Conservation (phyloP, 2,329 filamentous ascomycete genomes). For the Mycogone perniciosa region DNA sequence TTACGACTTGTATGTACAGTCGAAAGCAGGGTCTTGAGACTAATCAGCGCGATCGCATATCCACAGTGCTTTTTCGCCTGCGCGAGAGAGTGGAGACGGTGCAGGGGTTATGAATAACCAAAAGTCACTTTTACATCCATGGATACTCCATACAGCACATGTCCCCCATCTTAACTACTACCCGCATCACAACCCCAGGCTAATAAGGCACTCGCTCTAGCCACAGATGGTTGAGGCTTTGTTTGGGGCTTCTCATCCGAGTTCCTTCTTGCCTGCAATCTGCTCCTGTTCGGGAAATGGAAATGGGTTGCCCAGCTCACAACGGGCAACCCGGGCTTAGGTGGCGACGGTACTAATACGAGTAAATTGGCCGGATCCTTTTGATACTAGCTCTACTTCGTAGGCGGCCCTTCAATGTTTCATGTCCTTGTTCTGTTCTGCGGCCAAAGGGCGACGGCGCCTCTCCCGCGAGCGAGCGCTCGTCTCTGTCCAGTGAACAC, state of each 20-base stretch:
- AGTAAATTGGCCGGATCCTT: not conserved
- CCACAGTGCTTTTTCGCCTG: too few relatives aligned
- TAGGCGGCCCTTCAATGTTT: slow-evolving; percentile 12
- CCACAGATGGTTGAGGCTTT: not conserved
- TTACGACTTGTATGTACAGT: too few relatives aligned
- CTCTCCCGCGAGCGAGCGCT: not conserved
- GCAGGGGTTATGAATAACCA: too few relatives aligned
- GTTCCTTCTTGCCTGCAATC: not conserved
- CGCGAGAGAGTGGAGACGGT: too few relatives aligned
- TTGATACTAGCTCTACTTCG: not conserved
- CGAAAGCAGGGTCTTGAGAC: too few relatives aligned
- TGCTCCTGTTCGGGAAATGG: not conserved
- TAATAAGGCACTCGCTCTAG: not conserved
- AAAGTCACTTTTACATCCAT: too few relatives aligned
- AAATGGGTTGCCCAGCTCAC: not conserved
- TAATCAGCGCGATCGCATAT: too few relatives aligned
- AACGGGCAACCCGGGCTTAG: not conserved
- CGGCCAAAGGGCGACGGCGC: slow-evolving; percentile 1
- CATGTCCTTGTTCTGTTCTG: slow-evolving; percentile 9
- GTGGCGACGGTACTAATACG: not conserved
- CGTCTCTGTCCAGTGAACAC: not conserved
- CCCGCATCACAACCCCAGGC: not conserved
- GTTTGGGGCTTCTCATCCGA: not conserved
- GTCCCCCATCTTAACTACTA: too few relatives aligned
- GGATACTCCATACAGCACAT: too few relatives aligned